These are phyloP conservation scores for Neopestalotiopsis rosae DNA, from an alignment of 2,329 filamentous ascomycete species.

Conservation along the genomic window DNA sequence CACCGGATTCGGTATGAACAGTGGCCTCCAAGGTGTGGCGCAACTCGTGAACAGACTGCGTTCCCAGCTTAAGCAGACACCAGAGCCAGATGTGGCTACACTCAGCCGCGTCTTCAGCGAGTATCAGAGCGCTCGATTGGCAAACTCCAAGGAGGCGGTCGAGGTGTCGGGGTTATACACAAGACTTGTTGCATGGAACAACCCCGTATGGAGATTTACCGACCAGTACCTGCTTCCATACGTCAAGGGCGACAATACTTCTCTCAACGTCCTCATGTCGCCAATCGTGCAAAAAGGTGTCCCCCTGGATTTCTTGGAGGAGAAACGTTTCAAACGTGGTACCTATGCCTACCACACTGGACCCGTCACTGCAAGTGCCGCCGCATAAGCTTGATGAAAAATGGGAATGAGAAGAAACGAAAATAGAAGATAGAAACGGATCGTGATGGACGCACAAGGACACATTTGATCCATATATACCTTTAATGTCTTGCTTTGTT, in stretches of 20 bases:
- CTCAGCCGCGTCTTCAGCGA: conserved; percentile 28
- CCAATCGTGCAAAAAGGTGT: conserved; percentile 21
- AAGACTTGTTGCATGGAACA: conserved; percentile 22
- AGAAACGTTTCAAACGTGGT: conserved; percentile 20
- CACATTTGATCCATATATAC: not conserved
- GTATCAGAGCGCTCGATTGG: conserved; percentile 28
- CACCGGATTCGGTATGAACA: conserved; percentile 38
- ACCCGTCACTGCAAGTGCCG: not conserved
- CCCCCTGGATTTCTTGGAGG: conserved; percentile 21
- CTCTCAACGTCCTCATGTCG: conserved; percentile 21
- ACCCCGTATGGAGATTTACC: conserved; percentile 23
- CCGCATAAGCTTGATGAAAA: not conserved
- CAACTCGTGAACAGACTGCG: conserved; percentile 33
- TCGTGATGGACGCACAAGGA: not conserved
- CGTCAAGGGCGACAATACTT: conserved; percentile 21
- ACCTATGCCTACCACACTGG: conserved; percentile 16
- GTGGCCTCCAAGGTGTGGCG: conserved; percentile 34
- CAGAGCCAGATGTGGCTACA: conserved; percentile 23
- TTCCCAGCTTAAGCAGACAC: conserved; percentile 20
- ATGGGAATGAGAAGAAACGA: not conserved
- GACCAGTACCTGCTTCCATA: conserved; percentile 22
- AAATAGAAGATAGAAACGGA: not conserved
- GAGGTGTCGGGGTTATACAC: conserved; percentile 25
- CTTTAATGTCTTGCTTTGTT: not conserved
- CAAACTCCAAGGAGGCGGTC: conserved; percentile 27